Evolutionary conservation across 2,329 filamentous ascomycete species (phyloP), one percentile per base, ranked within the genome.

Genomic region (Colletotrichum filicis): DNA sequence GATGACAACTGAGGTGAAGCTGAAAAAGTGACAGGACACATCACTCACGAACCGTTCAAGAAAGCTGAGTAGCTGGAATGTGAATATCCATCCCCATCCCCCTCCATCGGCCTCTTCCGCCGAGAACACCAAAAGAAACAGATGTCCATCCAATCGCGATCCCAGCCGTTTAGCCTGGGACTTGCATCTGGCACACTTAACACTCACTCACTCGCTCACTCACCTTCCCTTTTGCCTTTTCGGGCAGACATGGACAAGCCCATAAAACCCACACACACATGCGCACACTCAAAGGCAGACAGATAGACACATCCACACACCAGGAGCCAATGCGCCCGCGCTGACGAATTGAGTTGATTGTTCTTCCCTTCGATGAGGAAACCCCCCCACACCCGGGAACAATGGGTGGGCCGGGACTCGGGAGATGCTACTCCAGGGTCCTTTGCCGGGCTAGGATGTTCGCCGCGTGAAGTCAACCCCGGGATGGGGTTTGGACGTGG

Each of bases 401-500:
- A 32, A 28, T 28, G 22, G 26, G 60, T 73, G 60, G 63, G 35
- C 37, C 57, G 69, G 65, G 69, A 63, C 28, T 53, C 46, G 60
- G 64, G 49, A 68, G 49, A 32, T 52, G 60, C 42, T 63, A 53
- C 56, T 56, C 59, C 55, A 67, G 66, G 66, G 66, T 55, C 52
- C 52, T 64, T 19, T 73, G 58, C 59, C 53, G 69, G 69, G 58
- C 59, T 53, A 66, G 69, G 53, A 64, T 62, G 66, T 49, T 30
- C 60, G 60, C 42, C 26, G 60, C 30, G 11, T 16, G 35, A 63
- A 11, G 26, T 19, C 60, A 26, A 32, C n/a, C 22, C 42, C 30
- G 42, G 26, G 19, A 30, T 53, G 28, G 46, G 37, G 35, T 16
- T 42, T 16, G 37, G 6, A 28, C 30, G 30, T 26, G 12, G 28